Percentiles rank a stretch among this genome's conserved stretches.
Conservation (phyloP, 129 eudicot genomes). For the Smallanthus sonchifolius region DNA sequence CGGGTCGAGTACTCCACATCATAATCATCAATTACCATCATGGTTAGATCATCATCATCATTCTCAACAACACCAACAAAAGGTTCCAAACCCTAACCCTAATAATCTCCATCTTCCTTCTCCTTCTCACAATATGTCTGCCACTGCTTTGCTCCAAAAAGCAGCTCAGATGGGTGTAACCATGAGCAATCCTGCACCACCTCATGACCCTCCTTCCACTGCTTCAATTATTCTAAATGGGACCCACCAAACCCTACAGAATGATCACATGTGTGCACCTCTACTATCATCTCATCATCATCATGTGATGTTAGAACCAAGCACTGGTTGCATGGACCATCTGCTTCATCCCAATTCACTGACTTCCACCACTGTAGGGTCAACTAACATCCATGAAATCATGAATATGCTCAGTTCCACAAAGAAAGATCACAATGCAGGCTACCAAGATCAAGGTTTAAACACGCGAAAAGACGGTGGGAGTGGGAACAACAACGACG, state of each 20-base stretch:
- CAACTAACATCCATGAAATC: constrained; percentile 35
- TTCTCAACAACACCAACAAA: constrained; percentile 4
- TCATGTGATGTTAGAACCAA: constrained; percentile 36
- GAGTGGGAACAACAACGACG: constrained; percentile 29
- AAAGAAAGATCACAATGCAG: constrained; percentile 14
- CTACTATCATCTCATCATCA: constrained; percentile 34
- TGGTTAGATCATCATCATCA: constrained; percentile 28
- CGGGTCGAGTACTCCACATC: constrained; percentile 29
- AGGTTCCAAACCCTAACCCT: constrained; percentile 16
- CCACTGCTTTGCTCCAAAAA: constrained; percentile 70
- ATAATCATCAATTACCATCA: constrained; percentile 30
- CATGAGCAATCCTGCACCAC: constrained; percentile 26
- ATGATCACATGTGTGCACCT: constrained; percentile 56
- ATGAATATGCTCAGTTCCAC: constrained; percentile 33
- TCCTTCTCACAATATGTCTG: constrained; percentile 51
- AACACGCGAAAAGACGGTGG: constrained; percentile 20
- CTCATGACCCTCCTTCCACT: background rate
- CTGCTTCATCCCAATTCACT: constrained; percentile 20
- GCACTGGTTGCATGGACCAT: constrained; percentile 33
- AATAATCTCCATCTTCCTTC: constrained; percentile 22
- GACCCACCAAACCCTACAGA: constrained; percentile 39
- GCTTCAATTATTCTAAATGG: constrained; percentile 24
- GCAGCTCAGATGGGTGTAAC: constrained; percentile 81
- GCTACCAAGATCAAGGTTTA: constrained; percentile 4
- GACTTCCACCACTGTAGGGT: constrained; percentile 34